Base-by-base conservation (phyloP, 1,284 basidiomycete genomes). In the Ceratobasidium sp. region DNA sequence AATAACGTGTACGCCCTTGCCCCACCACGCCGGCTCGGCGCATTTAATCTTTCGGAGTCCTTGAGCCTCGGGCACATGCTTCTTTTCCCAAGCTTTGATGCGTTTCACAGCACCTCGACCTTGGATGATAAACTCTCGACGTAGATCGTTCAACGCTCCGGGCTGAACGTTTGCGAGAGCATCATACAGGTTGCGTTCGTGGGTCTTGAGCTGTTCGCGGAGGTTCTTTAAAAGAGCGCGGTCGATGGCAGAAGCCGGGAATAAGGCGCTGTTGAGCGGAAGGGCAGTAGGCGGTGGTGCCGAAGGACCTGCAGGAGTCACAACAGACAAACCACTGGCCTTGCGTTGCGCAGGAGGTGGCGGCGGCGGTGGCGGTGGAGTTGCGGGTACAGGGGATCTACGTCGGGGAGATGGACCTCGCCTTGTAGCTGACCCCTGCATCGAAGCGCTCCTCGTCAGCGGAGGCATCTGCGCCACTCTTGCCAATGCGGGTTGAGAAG, bases 11-110 rank as follows among this genome's bases (percentile, higher is more conserved):
- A 82, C 86, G 6, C 82, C 82, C 20, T 77, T 79, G n/a, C 77
- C 77, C 84, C 85, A 87, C 85, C 89, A 91, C 31, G 82, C 82
- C 0, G 89, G 90, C 73, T 87, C 84, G 20, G 75, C 73, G 0
- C 75, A 77, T 8, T 76, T 60, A 72, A 47, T 72, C 67, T 49
- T 75, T 74, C 20, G 69, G 40, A 47, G 25, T 58, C 71, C 17
- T 68, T 73, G 3, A 68, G 73, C 27, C 68, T 77, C 74, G 5
- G 78, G 72, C 22, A 82, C 73, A 76, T 89, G 85, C 73, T 89
- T 87, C 76, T 80, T 82, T 77, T 88, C 83, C 88, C 88, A 90
- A 0, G 84, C 87, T 1, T 75, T 73, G 1, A 91, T 73, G 40
- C 86, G 79, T 69, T 81, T 82, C 50, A 81, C 80, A 2, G 85